Conservation (phyloP, 192 early-diverging fungal genomes). For the Backusella psychrophila region DNA sequence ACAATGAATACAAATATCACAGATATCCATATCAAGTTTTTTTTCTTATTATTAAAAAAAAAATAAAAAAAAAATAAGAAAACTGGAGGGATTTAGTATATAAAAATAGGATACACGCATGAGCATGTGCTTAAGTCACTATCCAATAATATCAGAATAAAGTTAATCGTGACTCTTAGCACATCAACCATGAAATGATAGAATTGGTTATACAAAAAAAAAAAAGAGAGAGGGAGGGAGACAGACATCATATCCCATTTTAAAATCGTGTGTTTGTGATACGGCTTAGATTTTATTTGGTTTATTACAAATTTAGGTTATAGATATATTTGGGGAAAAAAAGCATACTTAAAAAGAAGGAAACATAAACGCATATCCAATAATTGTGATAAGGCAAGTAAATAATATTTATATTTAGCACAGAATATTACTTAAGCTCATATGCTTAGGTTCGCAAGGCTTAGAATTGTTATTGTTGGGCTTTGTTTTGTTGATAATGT, state of each 20-base stretch:
- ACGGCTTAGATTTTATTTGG: not conserved
- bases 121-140: not conserved
- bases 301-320: not conserved
- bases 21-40: too few species aligned
- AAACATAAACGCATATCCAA: not conserved
- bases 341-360: not conserved
- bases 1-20: too few species aligned
- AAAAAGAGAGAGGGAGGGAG: not conserved
- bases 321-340: not conserved
- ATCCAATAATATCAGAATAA: not conserved
- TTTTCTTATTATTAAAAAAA: too few species aligned
- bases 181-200: too few species aligned
- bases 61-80: too few species aligned
- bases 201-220: too few species aligned
- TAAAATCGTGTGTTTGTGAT: not conserved
- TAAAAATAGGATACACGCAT: not conserved
- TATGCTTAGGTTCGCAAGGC: not conserved
- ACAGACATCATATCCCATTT: not conserved
- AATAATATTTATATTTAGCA: not conserved
- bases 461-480: not conserved
- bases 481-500: not conserved
- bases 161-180: not conserved
- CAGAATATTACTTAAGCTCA: conserved; percentile 1
- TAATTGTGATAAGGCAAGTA: not conserved
- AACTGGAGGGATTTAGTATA: too few species aligned